A percentile compares a stretch with the other conserved stretches of the same genome.
Evolutionary conservation across 2,329 filamentous ascomycete genomes (phyloP).

Genomic region (Curvularia sp.): DNA sequence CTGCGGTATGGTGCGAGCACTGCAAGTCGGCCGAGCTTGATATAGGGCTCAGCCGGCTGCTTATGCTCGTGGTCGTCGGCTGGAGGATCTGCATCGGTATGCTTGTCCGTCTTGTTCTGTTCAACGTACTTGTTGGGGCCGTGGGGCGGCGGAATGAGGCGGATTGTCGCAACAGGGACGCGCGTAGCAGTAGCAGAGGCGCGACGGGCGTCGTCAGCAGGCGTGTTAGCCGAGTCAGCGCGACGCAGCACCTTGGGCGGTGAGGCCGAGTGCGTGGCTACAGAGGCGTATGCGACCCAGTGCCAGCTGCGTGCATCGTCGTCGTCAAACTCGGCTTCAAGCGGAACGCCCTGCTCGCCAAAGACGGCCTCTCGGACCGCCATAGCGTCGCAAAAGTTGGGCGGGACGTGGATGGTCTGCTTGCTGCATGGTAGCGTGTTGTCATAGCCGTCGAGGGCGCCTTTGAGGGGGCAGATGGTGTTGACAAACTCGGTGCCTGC

Average conservation of each 20-base stretch:
- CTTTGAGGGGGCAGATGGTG: constrained; percentile 47
- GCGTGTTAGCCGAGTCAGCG: constrained; percentile 55
- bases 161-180: constrained; percentile 74
- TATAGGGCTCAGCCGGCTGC: constrained; percentile 75
- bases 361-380: constrained; percentile 65
- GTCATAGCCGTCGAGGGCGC: constrained; percentile 48
- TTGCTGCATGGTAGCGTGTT: constrained; percentile 42
- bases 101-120: constrained; percentile 31
- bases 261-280: constrained; percentile 54
- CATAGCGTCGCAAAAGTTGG: constrained; percentile 63
- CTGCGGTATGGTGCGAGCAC: constrained; percentile 72
- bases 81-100: constrained; percentile 41
- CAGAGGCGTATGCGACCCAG: constrained; percentile 82
- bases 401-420: constrained; percentile 51
- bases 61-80: constrained; percentile 45
- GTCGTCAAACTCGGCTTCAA: constrained; percentile 77
- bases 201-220: constrained; percentile 47
- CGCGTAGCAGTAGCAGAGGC: constrained; percentile 52
- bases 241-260: constrained; percentile 46
- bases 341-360: constrained; percentile 63
- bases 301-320: constrained; percentile 84
- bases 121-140: constrained; percentile 64
- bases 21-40: constrained; percentile 82
- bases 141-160: constrained; percentile 83
- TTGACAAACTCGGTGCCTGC: constrained; percentile 52